A percentile compares a stretch with the other conserved stretches of the same genome.
phyloP scores from a whole-genome alignment of 179 eudicot genomes.

The Carnegiea gigantea region DNA sequence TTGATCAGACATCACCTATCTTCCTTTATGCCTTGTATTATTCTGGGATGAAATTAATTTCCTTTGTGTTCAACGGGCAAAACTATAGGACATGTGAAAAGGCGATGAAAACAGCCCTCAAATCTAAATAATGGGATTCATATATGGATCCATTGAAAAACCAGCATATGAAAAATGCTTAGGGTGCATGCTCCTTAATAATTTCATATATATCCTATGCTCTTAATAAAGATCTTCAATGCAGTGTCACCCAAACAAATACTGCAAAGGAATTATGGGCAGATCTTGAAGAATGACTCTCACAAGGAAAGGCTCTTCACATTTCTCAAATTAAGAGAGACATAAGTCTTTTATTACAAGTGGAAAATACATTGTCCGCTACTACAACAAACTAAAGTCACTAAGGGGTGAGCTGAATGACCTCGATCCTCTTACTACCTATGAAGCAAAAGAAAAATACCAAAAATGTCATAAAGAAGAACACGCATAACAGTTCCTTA shows the following conservation, averaged over 20 bases:
- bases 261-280: slow-evolving; percentile 16
- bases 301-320: slow-evolving; percentile 15
- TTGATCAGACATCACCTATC: no score
- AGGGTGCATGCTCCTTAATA: no score
- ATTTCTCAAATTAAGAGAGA: slow-evolving; percentile 5
- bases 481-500: not conserved
- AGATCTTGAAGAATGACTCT: slow-evolving; percentile 1
- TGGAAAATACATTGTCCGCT: not conserved
- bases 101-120: no score
- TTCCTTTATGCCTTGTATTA: no score
- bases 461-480: not conserved
- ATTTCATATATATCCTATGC: not conserved
- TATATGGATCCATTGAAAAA: no score
- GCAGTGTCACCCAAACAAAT: not conserved
- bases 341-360: slow-evolving; percentile 1
- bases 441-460: not conserved
- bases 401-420: slow-evolving; percentile 12
- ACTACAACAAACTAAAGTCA: slow-evolving; percentile 8
- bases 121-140: no score
- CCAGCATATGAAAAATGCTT: not conserved
- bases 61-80: no score
- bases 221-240: not conserved
- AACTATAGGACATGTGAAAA: no score
- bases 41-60: no score
- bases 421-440: not conserved